Base-by-base conservation (phyloP, 2,329 filamentous ascomycete genomes). In the Ascochyta viciae-villosae region DNA sequence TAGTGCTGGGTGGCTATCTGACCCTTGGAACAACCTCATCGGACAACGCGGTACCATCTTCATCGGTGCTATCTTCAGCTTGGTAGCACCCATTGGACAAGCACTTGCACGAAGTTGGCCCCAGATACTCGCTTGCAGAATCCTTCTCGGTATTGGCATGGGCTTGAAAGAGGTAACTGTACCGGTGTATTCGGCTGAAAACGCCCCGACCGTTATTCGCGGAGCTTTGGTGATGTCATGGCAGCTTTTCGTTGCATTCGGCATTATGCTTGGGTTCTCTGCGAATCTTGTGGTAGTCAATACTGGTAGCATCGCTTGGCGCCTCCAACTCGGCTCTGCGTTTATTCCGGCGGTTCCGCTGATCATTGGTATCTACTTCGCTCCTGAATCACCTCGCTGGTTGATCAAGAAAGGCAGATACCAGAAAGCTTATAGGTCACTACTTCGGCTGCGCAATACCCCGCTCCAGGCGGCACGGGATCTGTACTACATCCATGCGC, bases 151-250 rank as follows among this genome's bases (percentile, higher is more conserved):
- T 9, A 67, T 74, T 27, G 76, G 76, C 12, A 77, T 79, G 74
- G 77, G 74, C 6, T 48, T 69, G 3, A 78, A 78, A 55, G 74
- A 60, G 12, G 60, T 64, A 5, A 79, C 75, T 1, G 75, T 77
- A 0, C 77, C 77, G 0, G 71, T 78, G n/a, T 78, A 73, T 38
- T 67, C 74, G 3, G 75, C 77, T 1, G 76, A 76, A 65, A 74
- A 67, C 5, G 67, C 74, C 1, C 77, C 77, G 0, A 70, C 73
- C 24, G 63, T 60, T 2, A 77, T 79, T 40, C 70, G 77, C 22
- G 77, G 77, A 15, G 75, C 67, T 6, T 58, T 80, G 0, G 74
- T 76, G 6, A 78, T 77, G 67, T 67, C 62, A 43, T 80, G 76
- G 75, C 75, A 79, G 52, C 67, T 78, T 54, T 75, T 65, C 52